Evolutionary conservation across 2,329 filamentous ascomycete genomes (phyloP).

Genomic region (Fusarium sp.): DNA sequence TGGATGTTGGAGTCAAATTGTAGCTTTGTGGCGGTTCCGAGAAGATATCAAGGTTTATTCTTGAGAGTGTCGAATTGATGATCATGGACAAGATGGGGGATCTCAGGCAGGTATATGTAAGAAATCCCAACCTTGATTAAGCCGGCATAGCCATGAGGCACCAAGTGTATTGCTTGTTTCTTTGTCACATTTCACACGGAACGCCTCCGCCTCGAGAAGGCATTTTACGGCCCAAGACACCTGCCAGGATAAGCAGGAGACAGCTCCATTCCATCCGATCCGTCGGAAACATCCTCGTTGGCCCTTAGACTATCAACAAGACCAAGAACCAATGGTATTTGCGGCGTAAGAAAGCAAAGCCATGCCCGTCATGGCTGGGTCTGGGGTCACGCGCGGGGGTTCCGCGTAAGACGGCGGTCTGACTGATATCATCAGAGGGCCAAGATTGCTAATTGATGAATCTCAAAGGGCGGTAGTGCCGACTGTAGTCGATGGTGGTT

Average conservation of each 20-base stretch:
- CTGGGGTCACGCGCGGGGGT: constrained; percentile 45
- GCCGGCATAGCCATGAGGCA: constrained; percentile 45
- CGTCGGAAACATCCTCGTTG: constrained; percentile 36
- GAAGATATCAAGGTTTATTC: constrained; percentile 24
- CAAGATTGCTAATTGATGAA: constrained; percentile 30
- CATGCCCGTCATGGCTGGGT: constrained; percentile 41
- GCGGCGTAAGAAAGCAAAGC: constrained; percentile 42
- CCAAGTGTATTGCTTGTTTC: constrained; percentile 27
- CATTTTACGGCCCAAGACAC: constrained; percentile 47
- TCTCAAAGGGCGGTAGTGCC: constrained; percentile 44
- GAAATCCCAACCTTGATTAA: constrained; percentile 34
- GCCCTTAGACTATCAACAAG: constrained; percentile 22
- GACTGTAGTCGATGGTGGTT: constrained; percentile 40
- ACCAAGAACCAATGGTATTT: constrained; percentile 40
- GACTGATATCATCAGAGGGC: constrained; percentile 49
- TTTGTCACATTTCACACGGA: constrained; percentile 44
- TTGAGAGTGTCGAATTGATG: constrained; percentile 20
- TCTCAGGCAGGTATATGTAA: constrained; percentile 43
- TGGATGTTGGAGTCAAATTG: constrained; percentile 23
- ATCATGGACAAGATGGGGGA: constrained; percentile 24
- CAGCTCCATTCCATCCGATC: constrained; percentile 23
- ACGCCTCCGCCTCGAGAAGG: constrained; percentile 47
- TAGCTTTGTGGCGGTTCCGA: constrained; percentile 27
- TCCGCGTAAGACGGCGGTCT: constrained; percentile 44
- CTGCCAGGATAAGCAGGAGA: constrained; percentile 31